Conservation (phyloP, 192 early-diverging fungal genomes). For the Gonapodya sp. region DNA sequence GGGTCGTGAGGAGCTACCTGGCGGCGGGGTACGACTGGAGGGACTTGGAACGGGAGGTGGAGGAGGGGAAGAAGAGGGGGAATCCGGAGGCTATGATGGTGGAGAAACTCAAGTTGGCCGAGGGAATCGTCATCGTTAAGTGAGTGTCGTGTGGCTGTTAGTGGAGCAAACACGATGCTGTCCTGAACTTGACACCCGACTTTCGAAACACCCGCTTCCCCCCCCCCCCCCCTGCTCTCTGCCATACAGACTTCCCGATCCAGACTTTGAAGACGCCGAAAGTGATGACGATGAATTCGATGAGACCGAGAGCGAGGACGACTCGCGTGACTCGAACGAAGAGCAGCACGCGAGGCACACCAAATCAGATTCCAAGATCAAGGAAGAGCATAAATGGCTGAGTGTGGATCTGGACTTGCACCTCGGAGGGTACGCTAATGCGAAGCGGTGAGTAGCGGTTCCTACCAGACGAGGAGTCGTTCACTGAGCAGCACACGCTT, state of each 20-base stretch:
- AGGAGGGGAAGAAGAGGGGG: constrained; percentile 63
- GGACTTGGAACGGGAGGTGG: constrained; percentile 79
- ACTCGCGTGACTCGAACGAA: constrained; percentile 12
- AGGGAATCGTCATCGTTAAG: constrained; percentile 65
- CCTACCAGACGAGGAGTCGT: constrained; percentile 77
- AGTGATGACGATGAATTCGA: constrained; percentile 13
- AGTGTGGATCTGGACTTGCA: not conserved
- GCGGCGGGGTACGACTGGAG: constrained; percentile 88
- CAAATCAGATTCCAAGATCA: not conserved
- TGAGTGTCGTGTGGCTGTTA: constrained; percentile 21
- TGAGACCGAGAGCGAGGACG: constrained; percentile 14
- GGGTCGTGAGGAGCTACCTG: constrained; percentile 69
- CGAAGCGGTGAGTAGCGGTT: constrained; percentile 80
- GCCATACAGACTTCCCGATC: not conserved
- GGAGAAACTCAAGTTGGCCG: constrained; percentile 58
- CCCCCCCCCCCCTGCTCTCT: too few species aligned
- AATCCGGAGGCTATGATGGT: constrained; percentile 79
- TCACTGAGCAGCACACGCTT: not conserved
- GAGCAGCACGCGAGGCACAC: not conserved
- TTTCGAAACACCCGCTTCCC: too few species aligned
- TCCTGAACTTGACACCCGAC: too few species aligned
- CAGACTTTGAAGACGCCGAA: constrained; percentile 20
- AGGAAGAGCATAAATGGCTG: not conserved
- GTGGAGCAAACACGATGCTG: not conserved
- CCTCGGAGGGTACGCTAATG: constrained; percentile 1